These are phyloP conservation scores for Aspergillus sp. DNA, from an alignment of 2,329 filamentous ascomycete species.

Conservation along the genomic window DNA sequence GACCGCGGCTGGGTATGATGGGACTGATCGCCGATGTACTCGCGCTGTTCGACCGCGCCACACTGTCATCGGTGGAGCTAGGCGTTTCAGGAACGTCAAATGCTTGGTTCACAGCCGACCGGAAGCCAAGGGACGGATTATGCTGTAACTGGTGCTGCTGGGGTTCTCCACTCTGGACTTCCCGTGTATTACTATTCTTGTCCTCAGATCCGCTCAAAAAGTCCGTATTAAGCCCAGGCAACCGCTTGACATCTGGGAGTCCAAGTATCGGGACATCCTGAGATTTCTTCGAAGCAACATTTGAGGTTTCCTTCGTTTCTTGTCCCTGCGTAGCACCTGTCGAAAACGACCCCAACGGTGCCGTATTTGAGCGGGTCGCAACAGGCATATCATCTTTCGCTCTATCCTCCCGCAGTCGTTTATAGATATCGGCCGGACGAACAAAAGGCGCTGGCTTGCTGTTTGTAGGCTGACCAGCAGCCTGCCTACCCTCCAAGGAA, in stretches of 20 bases:
- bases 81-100: slow-evolving; percentile 55
- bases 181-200: slow-evolving; percentile 4
- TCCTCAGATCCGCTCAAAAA: slow-evolving; percentile 15
- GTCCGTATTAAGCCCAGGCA: slow-evolving; percentile 34
- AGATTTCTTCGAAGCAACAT: background rate
- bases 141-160: slow-evolving; percentile 37
- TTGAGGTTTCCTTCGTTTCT: background rate
- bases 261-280: slow-evolving; percentile 15
- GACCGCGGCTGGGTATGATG: slow-evolving; percentile 48
- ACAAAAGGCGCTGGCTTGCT: slow-evolving; percentile 57
- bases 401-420: slow-evolving; percentile 61
- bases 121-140: slow-evolving; percentile 50
- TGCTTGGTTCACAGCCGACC: slow-evolving; percentile 57
- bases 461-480: slow-evolving; percentile 9
- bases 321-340: background rate
- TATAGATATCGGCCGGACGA: slow-evolving; percentile 71
- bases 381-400: slow-evolving; percentile 46
- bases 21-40: slow-evolving; percentile 60
- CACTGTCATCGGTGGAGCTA: slow-evolving; percentile 46
- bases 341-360: slow-evolving; percentile 1
- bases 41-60: slow-evolving; percentile 56
- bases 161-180: slow-evolving; percentile 8
- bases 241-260: slow-evolving; percentile 38
- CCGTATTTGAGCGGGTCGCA: slow-evolving; percentile 3
- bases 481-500: slow-evolving; percentile 9